Conservation (phyloP, 495 filamentous ascomycete species). For the Podospora australis region DNA sequence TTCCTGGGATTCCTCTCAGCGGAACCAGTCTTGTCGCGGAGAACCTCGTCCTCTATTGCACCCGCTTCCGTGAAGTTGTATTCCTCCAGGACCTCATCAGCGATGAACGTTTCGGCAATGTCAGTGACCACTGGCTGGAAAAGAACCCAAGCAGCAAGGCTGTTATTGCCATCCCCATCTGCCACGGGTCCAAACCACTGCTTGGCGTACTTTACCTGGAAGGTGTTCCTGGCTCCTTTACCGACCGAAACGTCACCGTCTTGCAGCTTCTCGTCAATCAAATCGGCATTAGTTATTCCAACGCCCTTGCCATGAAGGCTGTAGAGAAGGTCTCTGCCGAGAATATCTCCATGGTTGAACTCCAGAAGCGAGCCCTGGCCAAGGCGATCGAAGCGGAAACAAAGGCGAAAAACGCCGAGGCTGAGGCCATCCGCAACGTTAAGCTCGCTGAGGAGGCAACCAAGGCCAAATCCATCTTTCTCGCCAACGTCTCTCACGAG, state of each 20-base stretch:
- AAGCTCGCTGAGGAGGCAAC: conserved; percentile 87
- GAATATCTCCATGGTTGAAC: conserved; percentile 80
- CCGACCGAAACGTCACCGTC: conserved; percentile 79
- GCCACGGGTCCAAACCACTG: conserved; percentile 66
- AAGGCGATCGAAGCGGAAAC: conserved; percentile 74
- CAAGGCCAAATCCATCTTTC: conserved; percentile 84
- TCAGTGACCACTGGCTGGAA: conserved; percentile 61
- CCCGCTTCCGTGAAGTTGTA: conserved; percentile 76
- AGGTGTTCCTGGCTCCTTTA: conserved; percentile 77
- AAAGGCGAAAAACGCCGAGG: conserved; percentile 77
- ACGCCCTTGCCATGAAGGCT: conserved; percentile 76
- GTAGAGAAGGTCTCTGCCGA: conserved; percentile 71
- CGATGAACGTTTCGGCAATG: conserved; percentile 83
- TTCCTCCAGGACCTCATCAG: conserved; percentile 76
- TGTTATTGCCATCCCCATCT: conserved; percentile 79
- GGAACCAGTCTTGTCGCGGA: conserved; percentile 58
- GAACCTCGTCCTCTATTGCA: conserved; percentile 74
- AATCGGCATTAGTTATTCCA: conserved; percentile 81
- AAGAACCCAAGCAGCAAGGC: conserved; percentile 66
- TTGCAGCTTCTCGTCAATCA: conserved; percentile 83
- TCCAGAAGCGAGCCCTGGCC: conserved; percentile 74
- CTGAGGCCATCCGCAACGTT: conserved; percentile 77
- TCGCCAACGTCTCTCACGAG: conserved; percentile 88
- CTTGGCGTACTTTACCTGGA: conserved; percentile 83
- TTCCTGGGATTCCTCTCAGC: conserved; percentile 60